Conservation (phyloP, 2,329 filamentous ascomycete genomes). For the Aspergillus sergii region DNA sequence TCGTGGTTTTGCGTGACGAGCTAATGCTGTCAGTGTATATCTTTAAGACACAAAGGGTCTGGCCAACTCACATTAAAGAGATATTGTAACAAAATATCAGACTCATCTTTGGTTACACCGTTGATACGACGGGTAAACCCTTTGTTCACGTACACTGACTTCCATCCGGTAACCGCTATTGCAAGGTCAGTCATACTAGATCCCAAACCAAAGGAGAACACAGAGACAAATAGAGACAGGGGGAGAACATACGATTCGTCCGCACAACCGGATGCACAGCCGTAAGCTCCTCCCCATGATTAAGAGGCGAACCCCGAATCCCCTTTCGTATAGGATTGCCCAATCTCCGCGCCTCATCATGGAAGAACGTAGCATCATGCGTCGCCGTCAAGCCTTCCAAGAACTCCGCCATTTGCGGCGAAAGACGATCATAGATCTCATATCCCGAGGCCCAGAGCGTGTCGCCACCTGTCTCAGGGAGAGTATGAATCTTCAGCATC, state of each 20-base stretch:
- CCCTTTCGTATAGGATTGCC: conserved; percentile 43
- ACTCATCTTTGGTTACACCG: conserved; percentile 49
- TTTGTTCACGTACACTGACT: conserved; percentile 54
- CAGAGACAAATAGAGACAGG: neutral
- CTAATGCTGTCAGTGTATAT: conserved; percentile 5
- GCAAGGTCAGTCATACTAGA: neutral
- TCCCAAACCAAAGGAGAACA: neutral
- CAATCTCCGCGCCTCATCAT: conserved; percentile 44
- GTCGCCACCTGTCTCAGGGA: conserved; percentile 61
- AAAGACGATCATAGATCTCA: conserved; percentile 67
- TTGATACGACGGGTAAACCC: conserved; percentile 47
- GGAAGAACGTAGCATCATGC: conserved; percentile 55
- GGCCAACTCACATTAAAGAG: conserved; percentile 37
- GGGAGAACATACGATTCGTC: conserved; percentile 51
- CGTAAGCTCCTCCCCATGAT: conserved; percentile 54
- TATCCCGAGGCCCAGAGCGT: conserved; percentile 70
- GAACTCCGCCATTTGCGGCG: conserved; percentile 57
- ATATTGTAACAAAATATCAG: conserved; percentile 45
- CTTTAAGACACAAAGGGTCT: neutral
- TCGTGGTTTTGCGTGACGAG: conserved; percentile 53
- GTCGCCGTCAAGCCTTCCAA: conserved; percentile 62
- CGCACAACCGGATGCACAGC: conserved; percentile 60
- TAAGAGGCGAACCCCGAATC: conserved; percentile 57
- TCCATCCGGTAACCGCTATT: conserved; percentile 62
- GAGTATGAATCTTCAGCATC: conserved; percentile 57